Base-by-base conservation (phyloP, 2,329 filamentous ascomycete genomes). In the Hypoxylon sp. region DNA sequence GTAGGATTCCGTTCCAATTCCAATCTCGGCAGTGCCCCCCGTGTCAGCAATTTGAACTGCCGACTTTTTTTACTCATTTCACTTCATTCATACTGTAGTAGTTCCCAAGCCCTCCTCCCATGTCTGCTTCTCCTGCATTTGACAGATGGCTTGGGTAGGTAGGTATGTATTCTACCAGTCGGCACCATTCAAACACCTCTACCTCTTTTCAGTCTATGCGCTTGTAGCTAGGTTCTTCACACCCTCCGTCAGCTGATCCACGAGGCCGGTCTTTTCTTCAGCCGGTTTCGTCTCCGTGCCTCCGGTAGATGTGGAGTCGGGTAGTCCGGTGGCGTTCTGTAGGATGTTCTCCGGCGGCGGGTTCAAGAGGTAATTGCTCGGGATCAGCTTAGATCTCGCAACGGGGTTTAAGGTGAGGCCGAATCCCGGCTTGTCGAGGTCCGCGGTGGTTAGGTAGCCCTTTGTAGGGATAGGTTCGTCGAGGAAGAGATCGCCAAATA, bases 401-500 rank as follows among this genome's bases (percentile, higher is more conserved):
- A 82, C 82, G 1, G 90, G 90, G 71, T 94, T 96, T 49, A 97
- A 73, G 51, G 92, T 91, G 40, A 97, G 78, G 3, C 92, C 92
- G 66, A 97, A 97, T 0, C 92, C 92, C 3, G 92, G 92, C 78
- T 88, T 91, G 70, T 97, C 90, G 48, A 97, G 78, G 47, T 90
- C 84, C 12, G 84, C 83, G 3, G 91, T 82, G 55, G 91, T 89
- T 38, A 97, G 78, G 71, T 84, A 95, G 0, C 92, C 92, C 63
- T 91, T 87, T 8, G 79, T 83, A 1, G 91, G 91, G 53, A 97
- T 93, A 4, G 91, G 91, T 75, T 97, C 92, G 70, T 96, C 91
- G 25, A 89, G 66, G 73, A 96, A 97, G 41, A 97, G 78, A 63
- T 96, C 89, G 25, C 92, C 92, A 71, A 97, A 97, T 5, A 97